phyloP scores from a whole-genome alignment of 2,329 filamentous ascomycete genomes.

The Dothiorella sarmentorum region DNA sequence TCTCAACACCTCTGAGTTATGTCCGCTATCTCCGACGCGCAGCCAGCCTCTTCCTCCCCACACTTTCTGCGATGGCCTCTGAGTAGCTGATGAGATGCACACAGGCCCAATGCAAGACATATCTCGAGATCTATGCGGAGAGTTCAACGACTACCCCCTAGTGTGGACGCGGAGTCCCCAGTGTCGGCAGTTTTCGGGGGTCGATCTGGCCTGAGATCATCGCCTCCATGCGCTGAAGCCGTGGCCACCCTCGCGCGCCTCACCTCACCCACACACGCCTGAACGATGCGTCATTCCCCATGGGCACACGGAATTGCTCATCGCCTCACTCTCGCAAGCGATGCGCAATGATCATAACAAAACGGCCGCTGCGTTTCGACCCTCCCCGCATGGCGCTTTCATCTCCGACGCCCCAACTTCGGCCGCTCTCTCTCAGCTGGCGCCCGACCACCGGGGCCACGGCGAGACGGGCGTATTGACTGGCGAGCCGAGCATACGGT shows the following conservation, averaged over 20 bases:
- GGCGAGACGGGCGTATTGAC: background rate
- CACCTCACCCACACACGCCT: background rate
- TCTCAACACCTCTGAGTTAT: background rate
- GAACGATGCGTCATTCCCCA: background rate
- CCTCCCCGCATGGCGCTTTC: constrained; percentile 10
- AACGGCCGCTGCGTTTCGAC: background rate
- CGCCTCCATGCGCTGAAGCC: background rate
- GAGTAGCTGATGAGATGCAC: background rate
- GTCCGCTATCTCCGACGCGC: constrained; percentile 1
- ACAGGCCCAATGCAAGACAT: constrained; percentile 10
- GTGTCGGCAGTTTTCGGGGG: background rate
- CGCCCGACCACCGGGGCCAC: background rate
- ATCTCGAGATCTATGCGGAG: background rate
- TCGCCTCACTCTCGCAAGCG: background rate
- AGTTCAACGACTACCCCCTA: background rate
- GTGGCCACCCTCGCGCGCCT: constrained; percentile 9
- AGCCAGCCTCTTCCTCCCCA: background rate
- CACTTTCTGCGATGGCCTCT: background rate
- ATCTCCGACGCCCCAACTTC: constrained; percentile 13
- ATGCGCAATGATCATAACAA: background rate
- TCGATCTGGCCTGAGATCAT: constrained; percentile 5
- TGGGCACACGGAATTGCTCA: constrained; percentile 1
- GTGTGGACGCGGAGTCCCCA: background rate
- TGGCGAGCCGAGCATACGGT: background rate
- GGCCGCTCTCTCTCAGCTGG: background rate